Conservation (phyloP, 139 green algal genomes). For the Asterochloris sp. region DNA sequence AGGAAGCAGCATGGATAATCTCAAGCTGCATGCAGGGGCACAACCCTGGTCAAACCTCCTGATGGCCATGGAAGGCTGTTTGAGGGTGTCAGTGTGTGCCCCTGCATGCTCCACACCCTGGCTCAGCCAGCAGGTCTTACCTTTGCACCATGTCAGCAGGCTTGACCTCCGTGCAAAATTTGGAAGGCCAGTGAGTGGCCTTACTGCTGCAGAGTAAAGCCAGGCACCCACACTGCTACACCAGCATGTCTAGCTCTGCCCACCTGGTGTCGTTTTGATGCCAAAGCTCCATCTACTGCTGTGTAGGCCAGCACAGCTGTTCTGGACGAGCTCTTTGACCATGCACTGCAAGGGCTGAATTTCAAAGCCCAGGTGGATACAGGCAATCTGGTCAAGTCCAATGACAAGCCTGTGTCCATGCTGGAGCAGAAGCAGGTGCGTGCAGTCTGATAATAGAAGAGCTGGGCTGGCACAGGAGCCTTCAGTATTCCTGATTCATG, state of each 20-base stretch:
- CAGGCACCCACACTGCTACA: not conserved
- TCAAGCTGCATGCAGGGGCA: not conserved
- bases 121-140: not conserved
- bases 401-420: no score
- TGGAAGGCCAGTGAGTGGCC: not conserved
- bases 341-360: constrained; percentile 10
- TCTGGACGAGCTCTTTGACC: constrained; percentile 10
- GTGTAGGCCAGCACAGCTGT: constrained; percentile 11
- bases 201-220: no score
- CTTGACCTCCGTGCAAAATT: not conserved
- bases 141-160: not conserved
- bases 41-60: no score
- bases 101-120: not conserved
- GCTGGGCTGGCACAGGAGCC: no score
- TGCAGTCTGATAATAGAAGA: no score
- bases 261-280: not conserved
- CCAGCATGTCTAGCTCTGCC: not conserved
- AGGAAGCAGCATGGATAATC: not conserved
- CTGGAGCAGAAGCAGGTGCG: no score
- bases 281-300: not conserved
- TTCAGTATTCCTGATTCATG: no score
- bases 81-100: no score
- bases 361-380: constrained; percentile 16
- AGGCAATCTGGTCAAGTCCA: not conserved
- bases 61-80: no score